Conservation (phyloP, 31 red algal genomes). For the Endocladia muricata region DNA sequence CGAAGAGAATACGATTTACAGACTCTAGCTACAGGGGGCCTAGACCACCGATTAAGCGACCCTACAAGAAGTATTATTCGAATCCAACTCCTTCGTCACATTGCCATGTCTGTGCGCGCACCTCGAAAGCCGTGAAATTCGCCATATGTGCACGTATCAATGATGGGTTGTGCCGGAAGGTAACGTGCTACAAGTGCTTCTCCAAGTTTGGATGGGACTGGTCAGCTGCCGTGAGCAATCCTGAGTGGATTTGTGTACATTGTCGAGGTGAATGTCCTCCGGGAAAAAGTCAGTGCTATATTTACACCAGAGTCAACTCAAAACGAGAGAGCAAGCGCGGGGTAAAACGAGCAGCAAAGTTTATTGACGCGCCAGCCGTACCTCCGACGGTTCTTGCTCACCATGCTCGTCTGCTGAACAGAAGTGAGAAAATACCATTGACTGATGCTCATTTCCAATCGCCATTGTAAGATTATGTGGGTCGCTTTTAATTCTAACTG, state of each 20-base stretch:
- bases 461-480: no score
- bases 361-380: no score
- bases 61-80: slow-evolving; percentile 63
- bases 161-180: slow-evolving; percentile 68
- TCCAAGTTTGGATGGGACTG: slow-evolving; percentile 68
- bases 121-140: slow-evolving; percentile 54
- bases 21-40: no score
- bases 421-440: no score
- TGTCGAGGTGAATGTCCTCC: slow-evolving; percentile 47
- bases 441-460: no score
- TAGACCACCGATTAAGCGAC: no score
- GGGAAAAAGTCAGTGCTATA: slow-evolving; percentile 58
- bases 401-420: no score
- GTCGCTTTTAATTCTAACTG: no score
- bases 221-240: slow-evolving; percentile 8
- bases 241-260: slow-evolving; percentile 59
- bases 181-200: slow-evolving; percentile 69
- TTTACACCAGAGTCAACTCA: slow-evolving; percentile 54
- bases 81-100: slow-evolving; percentile 54
- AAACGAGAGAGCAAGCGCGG: slow-evolving; percentile 24
- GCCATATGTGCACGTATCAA: slow-evolving; percentile 41
- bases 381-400: no score
- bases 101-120: slow-evolving; percentile 60
- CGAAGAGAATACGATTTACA: no score
- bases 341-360: no score